phyloP scores from a whole-genome alignment of 306 rosid genomes.

The Vigna trinervia region DNA sequence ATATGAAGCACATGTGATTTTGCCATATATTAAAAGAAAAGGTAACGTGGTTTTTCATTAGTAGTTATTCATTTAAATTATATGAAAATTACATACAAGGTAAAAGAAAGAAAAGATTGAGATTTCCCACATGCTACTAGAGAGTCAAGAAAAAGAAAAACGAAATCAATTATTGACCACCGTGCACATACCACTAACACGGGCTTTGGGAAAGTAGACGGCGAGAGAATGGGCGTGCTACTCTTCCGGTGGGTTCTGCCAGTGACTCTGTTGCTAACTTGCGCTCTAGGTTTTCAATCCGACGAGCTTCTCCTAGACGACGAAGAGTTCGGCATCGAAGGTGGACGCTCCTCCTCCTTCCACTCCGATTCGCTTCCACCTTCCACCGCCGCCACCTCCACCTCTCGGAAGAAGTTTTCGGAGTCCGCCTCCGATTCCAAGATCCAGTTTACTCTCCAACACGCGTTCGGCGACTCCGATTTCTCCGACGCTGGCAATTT shows the following conservation, averaged over 20 bases:
- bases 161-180: neutral
- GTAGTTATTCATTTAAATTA: no score
- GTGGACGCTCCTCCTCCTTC: slow-evolving; percentile 57
- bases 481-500: slow-evolving; percentile 82
- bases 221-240: slow-evolving; percentile 39
- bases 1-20: no score
- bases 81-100: no score
- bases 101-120: neutral
- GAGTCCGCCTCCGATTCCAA: slow-evolving; percentile 85
- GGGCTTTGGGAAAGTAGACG: neutral
- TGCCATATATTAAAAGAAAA: no score
- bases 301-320: slow-evolving; percentile 94
- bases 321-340: slow-evolving; percentile 92
- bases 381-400: slow-evolving; percentile 27
- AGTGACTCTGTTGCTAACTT: slow-evolving; percentile 39
- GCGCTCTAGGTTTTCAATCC: slow-evolving; percentile 76
- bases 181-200: neutral
- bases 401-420: slow-evolving; percentile 70
- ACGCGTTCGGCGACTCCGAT: slow-evolving; percentile 89
- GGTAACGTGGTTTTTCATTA: no score
- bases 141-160: neutral
- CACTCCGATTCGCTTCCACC: slow-evolving; percentile 46
- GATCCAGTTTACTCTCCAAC: slow-evolving; percentile 86
- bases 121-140: neutral
- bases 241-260: slow-evolving; percentile 35